phyloP scores from a whole-genome alignment of 352 stramenopile genomes.

The Phytophthora tubulina region DNA sequence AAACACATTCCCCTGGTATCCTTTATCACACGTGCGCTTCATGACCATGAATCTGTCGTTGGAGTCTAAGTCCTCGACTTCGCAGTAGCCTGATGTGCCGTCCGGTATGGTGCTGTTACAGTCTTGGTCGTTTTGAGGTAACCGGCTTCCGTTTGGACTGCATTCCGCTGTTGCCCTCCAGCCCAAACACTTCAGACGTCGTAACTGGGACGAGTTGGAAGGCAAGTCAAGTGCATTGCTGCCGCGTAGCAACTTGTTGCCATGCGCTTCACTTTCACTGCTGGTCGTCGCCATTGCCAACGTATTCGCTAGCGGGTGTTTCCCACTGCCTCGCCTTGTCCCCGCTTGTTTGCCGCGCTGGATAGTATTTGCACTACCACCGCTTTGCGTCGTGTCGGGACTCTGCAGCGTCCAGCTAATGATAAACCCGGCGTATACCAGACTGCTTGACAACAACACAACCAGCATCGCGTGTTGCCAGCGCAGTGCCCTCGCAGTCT shows the following conservation, averaged over 20 bases:
- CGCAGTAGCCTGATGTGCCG: conserved; percentile 30
- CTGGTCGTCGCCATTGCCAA: background rate
- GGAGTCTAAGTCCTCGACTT: conserved; percentile 29
- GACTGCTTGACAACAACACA: conserved; percentile 14
- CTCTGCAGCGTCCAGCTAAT: conserved; percentile 13
- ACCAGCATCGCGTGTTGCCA: conserved; percentile 11
- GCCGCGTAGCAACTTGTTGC: background rate
- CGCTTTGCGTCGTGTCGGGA: background rate
- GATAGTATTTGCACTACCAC: background rate
- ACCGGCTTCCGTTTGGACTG: conserved; percentile 19
- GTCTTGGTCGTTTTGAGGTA: conserved; percentile 23
- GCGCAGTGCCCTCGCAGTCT: background rate
- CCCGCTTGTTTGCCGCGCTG: background rate
- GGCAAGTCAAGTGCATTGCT: conserved; percentile 6
- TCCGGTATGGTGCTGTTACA: conserved; percentile 27
- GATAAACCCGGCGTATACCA: conserved; percentile 21
- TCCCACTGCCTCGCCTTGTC: background rate
- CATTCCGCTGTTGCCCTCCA: conserved; percentile 28
- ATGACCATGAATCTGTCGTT: conserved; percentile 47
- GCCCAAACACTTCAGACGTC: conserved; percentile 22
- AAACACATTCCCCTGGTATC: conserved; percentile 34
- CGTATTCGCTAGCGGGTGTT: background rate
- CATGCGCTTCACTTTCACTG: background rate
- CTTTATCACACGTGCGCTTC: conserved; percentile 37
- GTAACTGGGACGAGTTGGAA: conserved; percentile 25